Percentiles rank a stretch among this genome's conserved stretches.
phyloP scores from a whole-genome alignment of 257 asterid species.

The Scutellaria baicalensis region DNA sequence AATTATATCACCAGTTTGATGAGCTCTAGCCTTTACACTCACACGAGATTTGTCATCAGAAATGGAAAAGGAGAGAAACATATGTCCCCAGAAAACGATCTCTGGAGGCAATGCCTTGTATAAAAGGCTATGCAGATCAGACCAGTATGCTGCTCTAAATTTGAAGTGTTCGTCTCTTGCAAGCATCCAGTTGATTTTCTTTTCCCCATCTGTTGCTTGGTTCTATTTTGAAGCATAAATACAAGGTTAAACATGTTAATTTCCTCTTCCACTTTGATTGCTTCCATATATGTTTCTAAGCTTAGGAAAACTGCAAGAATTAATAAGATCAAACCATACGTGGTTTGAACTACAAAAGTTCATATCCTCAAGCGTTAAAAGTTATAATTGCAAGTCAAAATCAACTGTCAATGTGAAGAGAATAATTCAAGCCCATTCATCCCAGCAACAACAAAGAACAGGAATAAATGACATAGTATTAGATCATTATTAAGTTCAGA shows the following conservation, averaged over 20 bases:
- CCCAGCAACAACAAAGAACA: too few relatives aligned
- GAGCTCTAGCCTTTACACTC: conserved; percentile 27
- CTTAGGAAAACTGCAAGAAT: not conserved
- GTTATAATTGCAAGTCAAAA: too few relatives aligned
- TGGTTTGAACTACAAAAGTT: too few relatives aligned
- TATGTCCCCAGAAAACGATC: conserved; percentile 65
- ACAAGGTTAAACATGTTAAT: not conserved
- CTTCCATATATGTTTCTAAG: not conserved
- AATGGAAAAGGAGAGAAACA: conserved; percentile 39
- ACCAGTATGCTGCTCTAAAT: conserved; percentile 77
- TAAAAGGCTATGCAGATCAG: conserved; percentile 64
- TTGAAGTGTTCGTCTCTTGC: conserved; percentile 69
- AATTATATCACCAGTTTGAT: conserved; percentile 36
- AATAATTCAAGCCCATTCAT: not conserved
- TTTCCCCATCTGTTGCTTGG: conserved; percentile 48
- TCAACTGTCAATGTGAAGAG: too few relatives aligned
- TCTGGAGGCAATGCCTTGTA: conserved; percentile 49
- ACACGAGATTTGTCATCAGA: conserved; percentile 41
- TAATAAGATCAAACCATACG: not conserved
- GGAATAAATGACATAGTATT: too few relatives aligned
- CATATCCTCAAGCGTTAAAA: too few relatives aligned
- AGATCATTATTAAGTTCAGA: too few relatives aligned
- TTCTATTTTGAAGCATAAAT: conserved; percentile 30
- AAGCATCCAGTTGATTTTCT: conserved; percentile 41
- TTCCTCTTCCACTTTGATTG: not conserved